Base-by-base conservation (phyloP, 176 grass and related monocot species). In the Carex pumila region DNA sequence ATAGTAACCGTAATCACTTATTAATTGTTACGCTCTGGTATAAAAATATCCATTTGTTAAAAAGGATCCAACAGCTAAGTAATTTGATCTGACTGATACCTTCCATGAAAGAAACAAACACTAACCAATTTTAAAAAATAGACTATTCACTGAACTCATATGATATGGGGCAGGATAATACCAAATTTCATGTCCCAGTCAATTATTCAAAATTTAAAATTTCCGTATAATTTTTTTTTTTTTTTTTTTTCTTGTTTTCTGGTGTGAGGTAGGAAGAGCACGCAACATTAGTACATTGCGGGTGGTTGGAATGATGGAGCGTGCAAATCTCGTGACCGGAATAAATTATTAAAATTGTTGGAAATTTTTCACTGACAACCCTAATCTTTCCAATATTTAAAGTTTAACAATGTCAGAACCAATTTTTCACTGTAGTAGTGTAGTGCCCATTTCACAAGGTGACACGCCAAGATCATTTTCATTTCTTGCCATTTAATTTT, bases 241-340 rank as follows among this genome's bases (percentile, higher is more conserved):
- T 3, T 50, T 25, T 29, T 39, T 6, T 74, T 39, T 52, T 25
- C 10, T 52, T 11, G 29, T 29, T 29, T 74, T 75, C 54, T 76
- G 52, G 73, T 77, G 17, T 77, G 73, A 55, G 50, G 73, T 77
- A 34, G 49, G 72, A 77, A 77, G 22, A 77, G 25, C 73, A 77
- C 50, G 73, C 50, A 57, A 77, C 22, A 77, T 77, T 54, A 15
- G 71, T 53, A 76, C 49, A 76, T 25, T 30, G 31, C 22, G 25
- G 73, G 73, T 77, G 52, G 73, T 77, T 57, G 73, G 73, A 77
- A 77, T 77, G 73, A 77, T 77, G 73, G 73, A 57, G 52, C 79
- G 79, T 82, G 62, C 61, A 64, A 49, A 22, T 82, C 62, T 82
- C 62, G 79, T 64, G 79, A 82, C 61, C 61, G 34, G 59, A 82